Base-by-base conservation (phyloP, 176 grass and related monocot species). In the Rhynchospora pubera region DNA sequence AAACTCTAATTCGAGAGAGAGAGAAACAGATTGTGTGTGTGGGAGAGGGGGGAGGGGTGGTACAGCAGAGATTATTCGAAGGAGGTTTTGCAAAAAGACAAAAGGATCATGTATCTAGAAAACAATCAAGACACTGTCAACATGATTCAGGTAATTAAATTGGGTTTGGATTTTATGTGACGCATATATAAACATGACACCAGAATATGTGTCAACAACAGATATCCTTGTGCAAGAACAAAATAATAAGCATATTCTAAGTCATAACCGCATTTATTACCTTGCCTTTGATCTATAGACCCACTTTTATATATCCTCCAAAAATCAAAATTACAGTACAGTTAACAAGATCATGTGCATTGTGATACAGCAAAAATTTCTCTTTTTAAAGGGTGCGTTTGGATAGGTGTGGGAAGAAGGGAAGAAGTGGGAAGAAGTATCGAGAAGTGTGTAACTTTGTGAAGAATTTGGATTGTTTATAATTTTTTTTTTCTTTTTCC, bases 71-170 rank as follows among this genome's bases (percentile, higher is more conserved):
- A 79, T 18, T 67, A 52, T 42, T 15, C 56, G 4, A 52, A 55
- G 57, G 65, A 32, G 80, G 67, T 84, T 78, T 24, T 32, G 28
- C 9, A 14, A 63, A 15, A 56, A 19, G 22, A 74, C 70, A 52
- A 73, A 52, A 6, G n/a, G 70, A 53, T 75, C 71, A 53, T 75
- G 45, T 52, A 22, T 75, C 71, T 75, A 75, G 71, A 75, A 14
- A 10, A 5, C 48, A 21, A 72, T 16, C 2, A 57, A 5, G 13
- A 3, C 16, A 59, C 57, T 18, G n/a, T 59, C 57, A 58, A 6
- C 58, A 21, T 23, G 6, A n/a, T 61, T 61, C 58, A 23, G 21
- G n/a, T 61, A 9, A 61, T 61, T 22, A 21, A 61, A 61, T 16
- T 7, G 58, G 5, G n/a, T 22, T 21, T 61, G 23, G 58, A 10